Conservation (phyloP, 2,329 filamentous ascomycete genomes). For the Pestalotiopsis sp. region DNA sequence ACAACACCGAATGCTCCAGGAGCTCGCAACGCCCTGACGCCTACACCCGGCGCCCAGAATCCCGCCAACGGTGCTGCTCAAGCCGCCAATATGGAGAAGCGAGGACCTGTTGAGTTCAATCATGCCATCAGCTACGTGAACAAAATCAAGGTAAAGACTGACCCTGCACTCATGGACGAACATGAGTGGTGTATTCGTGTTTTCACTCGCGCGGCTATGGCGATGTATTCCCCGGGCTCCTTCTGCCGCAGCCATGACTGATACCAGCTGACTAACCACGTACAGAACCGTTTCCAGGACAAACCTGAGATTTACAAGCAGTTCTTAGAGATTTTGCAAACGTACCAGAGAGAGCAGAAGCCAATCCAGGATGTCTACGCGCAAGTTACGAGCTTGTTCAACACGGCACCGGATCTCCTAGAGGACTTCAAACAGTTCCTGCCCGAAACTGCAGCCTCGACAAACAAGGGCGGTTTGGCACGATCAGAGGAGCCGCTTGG, state of each 20-base stretch:
- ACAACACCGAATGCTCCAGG: conserved; percentile 45
- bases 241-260: neutral
- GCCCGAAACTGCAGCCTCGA: conserved; percentile 75
- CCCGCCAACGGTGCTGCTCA: conserved; percentile 64
- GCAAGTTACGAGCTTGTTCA: conserved; percentile 93
- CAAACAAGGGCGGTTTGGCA: conserved; percentile 59
- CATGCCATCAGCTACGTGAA: conserved; percentile 99
- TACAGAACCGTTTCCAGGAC: conserved; percentile 90
- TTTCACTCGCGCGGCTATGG: neutral
- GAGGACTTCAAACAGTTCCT: conserved; percentile 99
- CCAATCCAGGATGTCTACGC: conserved; percentile 98
- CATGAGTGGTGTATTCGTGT: neutral
- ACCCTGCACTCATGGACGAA: neutral
- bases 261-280: conserved; percentile 12
- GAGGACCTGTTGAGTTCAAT: conserved; percentile 96
- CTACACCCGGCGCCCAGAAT: conserved; percentile 60
- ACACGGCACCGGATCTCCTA: conserved; percentile 87
- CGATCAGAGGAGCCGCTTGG: conserved; percentile 70
- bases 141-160: conserved; percentile 82
- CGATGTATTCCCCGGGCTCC: neutral
- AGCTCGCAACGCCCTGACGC: conserved; percentile 59
- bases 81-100: conserved; percentile 73
- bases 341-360: conserved; percentile 96
- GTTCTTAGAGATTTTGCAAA: conserved; percentile 96
- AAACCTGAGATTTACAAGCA: conserved; percentile 99